Base-by-base conservation (phyloP, 768 basidiomycete species). In the Termitomyces sp. region DNA sequence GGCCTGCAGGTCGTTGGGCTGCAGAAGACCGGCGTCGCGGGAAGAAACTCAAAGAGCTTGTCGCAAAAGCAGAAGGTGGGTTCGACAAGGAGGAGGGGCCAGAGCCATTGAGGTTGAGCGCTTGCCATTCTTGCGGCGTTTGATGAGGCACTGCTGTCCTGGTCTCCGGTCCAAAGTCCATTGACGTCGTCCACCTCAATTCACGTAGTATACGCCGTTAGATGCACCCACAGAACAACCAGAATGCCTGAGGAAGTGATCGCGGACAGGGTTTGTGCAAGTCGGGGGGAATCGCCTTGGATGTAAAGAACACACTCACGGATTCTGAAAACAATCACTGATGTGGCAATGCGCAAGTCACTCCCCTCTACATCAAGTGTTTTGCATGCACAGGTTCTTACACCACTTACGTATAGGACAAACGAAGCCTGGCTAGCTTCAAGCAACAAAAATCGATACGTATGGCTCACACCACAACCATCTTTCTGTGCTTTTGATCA, bases 11-110 rank as follows among this genome's bases (percentile, higher is more conserved):
- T 48, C 87, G 82, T 28, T 83, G 79, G 13, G 83, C 80, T 57
- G 82, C 85, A 56, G 85, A 84, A 28, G 88, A 90, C 64, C 89
- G 88, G 55, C 89, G 85, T 57, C 88, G 84, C 61, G 81, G 79
- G 54, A 75, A 71, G 57, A 79, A 64, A 20, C 71, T 61, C 3
- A 74, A 67, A 23, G 69, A 62, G 9, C 66, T 59, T n/a, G 67
- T 53, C n/a, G 66, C 58, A 57, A 68, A 68, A 54, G 69, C 59
- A 32, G 70, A 65, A 50, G 71, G 66, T 33, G 71, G 61, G 36
- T 74, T 65, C 54, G 77, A 70, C 38, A 72, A 61, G 28, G 78
- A 68, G 51, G 75, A 69, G 56, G 75, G 70, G 10, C 70, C 64
- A 36, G 68, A 20, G 30, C 7, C 36, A n/a, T 32, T 65, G 40